Evolutionary conservation across 495 filamentous ascomycete genomes (phyloP), one percentile per base, ranked within the genome.

Genomic region (Annulohypoxylon bovei): DNA sequence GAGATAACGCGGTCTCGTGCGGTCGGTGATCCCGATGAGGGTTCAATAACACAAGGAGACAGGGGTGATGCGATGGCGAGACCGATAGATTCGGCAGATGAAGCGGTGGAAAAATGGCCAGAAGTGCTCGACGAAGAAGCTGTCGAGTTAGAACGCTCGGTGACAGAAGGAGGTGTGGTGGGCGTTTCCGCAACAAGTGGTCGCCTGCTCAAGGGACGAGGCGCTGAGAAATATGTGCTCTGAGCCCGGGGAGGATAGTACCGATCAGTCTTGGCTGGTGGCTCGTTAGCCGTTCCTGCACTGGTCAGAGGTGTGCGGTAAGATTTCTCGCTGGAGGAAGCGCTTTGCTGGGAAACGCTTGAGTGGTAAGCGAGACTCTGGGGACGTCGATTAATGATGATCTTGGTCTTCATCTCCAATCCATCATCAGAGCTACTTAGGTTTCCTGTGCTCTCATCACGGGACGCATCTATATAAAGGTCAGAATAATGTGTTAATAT

Each of bases 151-250:
- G 39, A n/a, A 28, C 62, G 62, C 12, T 55, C 58, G 1, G 56
- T n/a, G 8, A 37, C 6, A 40, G 23, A 23, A 30, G 68, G n/a
- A 50, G 50, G 32, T 20, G 59, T 22, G 35, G 14, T 63, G 2
- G 72, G 42, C 9, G 28, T 49, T 27, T 68, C 72, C n/a, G 49
- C 5, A 47, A 46, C 37, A 16, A 42, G 44, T 4, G 28, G 16
- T 9, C 65, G 72, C n/a, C 73, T 67, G 54, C 39, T 50, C 7
- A 62, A 1, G 8, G 75, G 67, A 49, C 70, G 73, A 54, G 75
- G 70, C 28, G 73, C 70, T 18, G 72, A 71, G 40, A 73, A 77
- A 50, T 71, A 77, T 16, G 67, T 73, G 54, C 73, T 77, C n/a
- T 71, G 69, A 8, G 73, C 61, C 4, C 16, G 55, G 6, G 75